Evolutionary conservation across 2,329 filamentous ascomycete species (phyloP).

Genomic region (Cytospora mali): DNA sequence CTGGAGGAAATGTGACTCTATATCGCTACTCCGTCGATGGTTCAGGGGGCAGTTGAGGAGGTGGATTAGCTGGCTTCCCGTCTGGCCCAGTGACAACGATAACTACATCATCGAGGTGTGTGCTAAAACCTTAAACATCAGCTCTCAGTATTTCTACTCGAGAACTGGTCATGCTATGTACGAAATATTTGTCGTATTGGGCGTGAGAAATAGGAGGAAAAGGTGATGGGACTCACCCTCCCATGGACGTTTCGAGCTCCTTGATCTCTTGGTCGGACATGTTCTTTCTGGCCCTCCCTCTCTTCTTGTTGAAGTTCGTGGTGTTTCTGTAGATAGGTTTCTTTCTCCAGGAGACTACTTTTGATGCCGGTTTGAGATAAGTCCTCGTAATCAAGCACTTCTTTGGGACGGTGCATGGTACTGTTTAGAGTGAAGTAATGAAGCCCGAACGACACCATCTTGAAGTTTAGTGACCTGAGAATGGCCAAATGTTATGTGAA

Average conservation of each 20-base stretch:
- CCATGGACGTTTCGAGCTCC: not conserved
- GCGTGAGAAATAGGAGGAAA: not conserved
- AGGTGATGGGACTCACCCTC: not conserved
- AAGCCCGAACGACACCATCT: no score
- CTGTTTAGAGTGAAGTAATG: no score
- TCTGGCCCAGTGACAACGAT: not conserved
- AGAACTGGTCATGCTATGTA: no score
- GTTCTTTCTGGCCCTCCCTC: not conserved
- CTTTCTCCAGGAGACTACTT: not conserved
- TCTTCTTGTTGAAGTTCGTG: not conserved
- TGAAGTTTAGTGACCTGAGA: no score
- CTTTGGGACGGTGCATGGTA: no score
- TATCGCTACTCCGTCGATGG: not conserved
- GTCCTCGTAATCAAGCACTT: not conserved
- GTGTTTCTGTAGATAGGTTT: not conserved
- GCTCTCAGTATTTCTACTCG: not conserved
- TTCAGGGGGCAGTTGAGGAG: not conserved
- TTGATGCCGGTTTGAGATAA: not conserved
- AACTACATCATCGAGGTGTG: not conserved
- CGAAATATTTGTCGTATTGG: no score
- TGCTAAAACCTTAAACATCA: not conserved
- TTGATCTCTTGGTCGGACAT: not conserved
- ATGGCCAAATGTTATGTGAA: no score
- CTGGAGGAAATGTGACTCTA: no score
- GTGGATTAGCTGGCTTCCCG: not conserved